Evolutionary conservation across 306 rosid species (phyloP).

Genomic region (Gynostemma pentaphyllum): DNA sequence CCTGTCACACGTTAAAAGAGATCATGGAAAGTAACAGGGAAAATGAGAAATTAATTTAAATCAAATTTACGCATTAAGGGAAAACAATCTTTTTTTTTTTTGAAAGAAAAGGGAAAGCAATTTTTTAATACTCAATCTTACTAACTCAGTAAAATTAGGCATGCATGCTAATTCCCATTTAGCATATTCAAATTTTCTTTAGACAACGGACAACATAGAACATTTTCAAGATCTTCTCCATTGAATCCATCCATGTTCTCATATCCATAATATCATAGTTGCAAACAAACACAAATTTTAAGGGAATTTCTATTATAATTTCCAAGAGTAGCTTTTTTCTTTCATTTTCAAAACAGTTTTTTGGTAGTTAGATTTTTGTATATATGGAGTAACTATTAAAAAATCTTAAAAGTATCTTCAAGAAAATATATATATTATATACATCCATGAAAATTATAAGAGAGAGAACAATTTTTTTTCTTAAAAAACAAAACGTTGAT

Average conservation of each 20-base stretch:
- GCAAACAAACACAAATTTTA: neutral
- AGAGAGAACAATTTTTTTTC: neutral
- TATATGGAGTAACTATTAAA: neutral
- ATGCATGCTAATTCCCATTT: neutral
- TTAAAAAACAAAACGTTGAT: too few relatives aligned
- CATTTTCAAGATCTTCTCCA: neutral
- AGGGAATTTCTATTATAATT: neutral
- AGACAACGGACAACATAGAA: neutral
- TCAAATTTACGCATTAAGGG: too few relatives aligned
- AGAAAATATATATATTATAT: too few relatives aligned
- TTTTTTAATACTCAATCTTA: neutral
- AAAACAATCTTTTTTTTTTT: too few relatives aligned
- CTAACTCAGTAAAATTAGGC: neutral
- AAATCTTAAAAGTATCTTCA: too few relatives aligned
- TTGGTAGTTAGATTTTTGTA: too few relatives aligned
- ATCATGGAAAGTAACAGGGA: neutral
- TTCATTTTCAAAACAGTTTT: neutral
- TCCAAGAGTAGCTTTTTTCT: neutral
- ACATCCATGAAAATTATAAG: too few relatives aligned
- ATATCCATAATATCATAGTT: neutral
- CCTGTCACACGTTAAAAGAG: slow-evolving; percentile 5
- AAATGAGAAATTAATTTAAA: too few relatives aligned
- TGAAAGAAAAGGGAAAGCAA: too few relatives aligned
- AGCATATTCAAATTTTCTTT: neutral
- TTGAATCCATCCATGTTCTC: neutral